Evolutionary conservation across 2,329 filamentous ascomycete genomes (phyloP).

Genomic region (Xylariaceae sp.): DNA sequence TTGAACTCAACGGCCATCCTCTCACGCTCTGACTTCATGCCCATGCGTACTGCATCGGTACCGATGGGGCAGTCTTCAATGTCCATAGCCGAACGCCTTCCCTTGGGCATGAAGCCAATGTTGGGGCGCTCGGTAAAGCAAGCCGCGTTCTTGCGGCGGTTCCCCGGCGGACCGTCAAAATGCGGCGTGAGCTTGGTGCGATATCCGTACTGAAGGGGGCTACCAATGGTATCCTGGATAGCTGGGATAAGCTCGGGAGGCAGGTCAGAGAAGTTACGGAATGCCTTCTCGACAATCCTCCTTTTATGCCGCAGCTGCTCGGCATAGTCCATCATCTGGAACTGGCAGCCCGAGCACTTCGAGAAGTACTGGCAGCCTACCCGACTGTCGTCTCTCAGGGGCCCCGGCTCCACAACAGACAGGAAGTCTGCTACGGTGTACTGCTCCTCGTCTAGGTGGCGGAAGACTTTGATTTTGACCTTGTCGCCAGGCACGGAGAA

Average conservation of each 20-base stretch:
- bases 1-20: slow-evolving; percentile 65
- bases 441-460: slow-evolving; percentile 58
- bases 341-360: slow-evolving; percentile 86
- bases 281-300: slow-evolving; percentile 84
- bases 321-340: slow-evolving; percentile 90
- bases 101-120: slow-evolving; percentile 88
- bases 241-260: slow-evolving; percentile 67
- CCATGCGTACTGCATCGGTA: slow-evolving; percentile 75
- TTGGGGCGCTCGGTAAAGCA: slow-evolving; percentile 62
- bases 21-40: slow-evolving; percentile 72
- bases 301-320: slow-evolving; percentile 83
- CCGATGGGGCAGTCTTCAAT: slow-evolving; percentile 98
- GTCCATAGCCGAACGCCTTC: slow-evolving; percentile 73
- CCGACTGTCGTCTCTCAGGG: slow-evolving; percentile 68
- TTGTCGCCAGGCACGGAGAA: slow-evolving; percentile 83
- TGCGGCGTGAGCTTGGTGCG: slow-evolving; percentile 96
- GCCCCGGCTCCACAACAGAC: slow-evolving; percentile 66
- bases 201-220: slow-evolving; percentile 87
- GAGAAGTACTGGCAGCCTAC: slow-evolving; percentile 83
- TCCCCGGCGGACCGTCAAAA: slow-evolving; percentile 70
- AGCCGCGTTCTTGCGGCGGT: slow-evolving; percentile 44
- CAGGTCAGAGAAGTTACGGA: slow-evolving; percentile 82
- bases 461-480: slow-evolving; percentile 72
- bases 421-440: slow-evolving; percentile 81
- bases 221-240: slow-evolving; percentile 80